phyloP scores from a whole-genome alignment of 1,284 basidiomycete species.

The Psilocybe mexicana region DNA sequence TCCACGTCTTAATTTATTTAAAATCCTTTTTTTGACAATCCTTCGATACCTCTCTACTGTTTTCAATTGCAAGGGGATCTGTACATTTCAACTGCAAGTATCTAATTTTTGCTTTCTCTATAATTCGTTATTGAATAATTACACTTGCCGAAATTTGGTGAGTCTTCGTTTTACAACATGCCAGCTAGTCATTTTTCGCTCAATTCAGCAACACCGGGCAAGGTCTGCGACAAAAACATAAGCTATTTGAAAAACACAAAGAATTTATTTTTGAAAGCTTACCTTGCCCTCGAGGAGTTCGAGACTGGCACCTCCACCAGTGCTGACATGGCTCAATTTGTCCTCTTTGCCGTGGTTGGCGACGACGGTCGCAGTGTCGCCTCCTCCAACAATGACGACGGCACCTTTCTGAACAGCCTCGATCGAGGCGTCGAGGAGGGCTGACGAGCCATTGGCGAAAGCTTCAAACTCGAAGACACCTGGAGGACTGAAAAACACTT shows the following conservation, averaged over 20 bases:
- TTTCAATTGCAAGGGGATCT: neutral
- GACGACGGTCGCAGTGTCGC: constrained; percentile 91
- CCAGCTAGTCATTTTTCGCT: constrained; percentile 47
- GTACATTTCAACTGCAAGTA: neutral
- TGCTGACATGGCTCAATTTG: constrained; percentile 94
- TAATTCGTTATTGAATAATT: too few relatives aligned
- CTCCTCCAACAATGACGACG: constrained; percentile 93
- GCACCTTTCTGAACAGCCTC: constrained; percentile 87
- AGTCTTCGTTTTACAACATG: neutral
- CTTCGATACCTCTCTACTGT: neutral
- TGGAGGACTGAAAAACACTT: constrained; percentile 61
- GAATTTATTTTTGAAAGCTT: constrained; percentile 20
- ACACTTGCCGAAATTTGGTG: too few relatives aligned
- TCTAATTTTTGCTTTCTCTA: too few relatives aligned
- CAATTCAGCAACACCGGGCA: constrained; percentile 85
- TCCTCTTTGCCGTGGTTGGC: constrained; percentile 84
- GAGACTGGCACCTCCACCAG: constrained; percentile 94
- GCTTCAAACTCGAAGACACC: constrained; percentile 97
- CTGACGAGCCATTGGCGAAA: constrained; percentile 86
- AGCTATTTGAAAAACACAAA: neutral
- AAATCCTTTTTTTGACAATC: neutral
- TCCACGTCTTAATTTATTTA: too few relatives aligned
- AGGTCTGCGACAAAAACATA: constrained; percentile 45
- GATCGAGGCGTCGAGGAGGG: constrained; percentile 85
- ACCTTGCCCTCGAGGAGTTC: constrained; percentile 98